A percentile compares a stretch with the other conserved stretches of the same genome.
Conservation (phyloP, 1,139 yeast species). For the Suhomyces ambrosiae region DNA sequence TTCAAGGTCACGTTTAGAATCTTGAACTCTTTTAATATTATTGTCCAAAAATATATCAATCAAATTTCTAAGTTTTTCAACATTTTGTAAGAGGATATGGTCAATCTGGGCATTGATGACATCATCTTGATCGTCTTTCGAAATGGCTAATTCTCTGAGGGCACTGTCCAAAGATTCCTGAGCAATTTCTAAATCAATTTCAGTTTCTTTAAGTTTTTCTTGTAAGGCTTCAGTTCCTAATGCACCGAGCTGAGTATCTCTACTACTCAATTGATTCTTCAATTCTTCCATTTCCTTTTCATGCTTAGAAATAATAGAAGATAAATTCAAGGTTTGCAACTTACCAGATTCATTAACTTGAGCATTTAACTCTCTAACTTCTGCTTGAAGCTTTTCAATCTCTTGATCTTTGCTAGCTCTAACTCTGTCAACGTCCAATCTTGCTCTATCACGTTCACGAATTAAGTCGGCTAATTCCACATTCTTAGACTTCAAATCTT, state of each 20-base stretch:
- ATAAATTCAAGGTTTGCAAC: slow-evolving; percentile 65
- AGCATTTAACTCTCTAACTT: slow-evolving; percentile 62
- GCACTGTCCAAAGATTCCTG: slow-evolving; percentile 82
- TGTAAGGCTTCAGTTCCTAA: slow-evolving; percentile 34
- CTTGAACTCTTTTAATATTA: slow-evolving; percentile 74
- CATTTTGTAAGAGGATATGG: slow-evolving; percentile 51
- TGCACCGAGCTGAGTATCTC: slow-evolving; percentile 16
- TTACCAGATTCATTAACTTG: slow-evolving; percentile 67
- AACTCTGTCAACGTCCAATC: slow-evolving; percentile 76
- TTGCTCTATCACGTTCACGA: slow-evolving; percentile 86
- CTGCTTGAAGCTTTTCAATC: slow-evolving; percentile 66
- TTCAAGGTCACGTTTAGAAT: slow-evolving; percentile 68
- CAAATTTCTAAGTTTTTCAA: slow-evolving; percentile 54
- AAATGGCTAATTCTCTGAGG: slow-evolving; percentile 56
- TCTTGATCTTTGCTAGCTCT: slow-evolving; percentile 69
- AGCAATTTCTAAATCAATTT: slow-evolving; percentile 76
- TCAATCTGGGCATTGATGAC: slow-evolving; percentile 64
- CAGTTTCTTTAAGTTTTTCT: slow-evolving; percentile 61
- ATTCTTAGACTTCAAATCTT: slow-evolving; percentile 82
- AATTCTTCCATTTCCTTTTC: slow-evolving; percentile 54
- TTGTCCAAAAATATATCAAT: slow-evolving; percentile 74
- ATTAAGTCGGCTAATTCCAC: slow-evolving; percentile 87
- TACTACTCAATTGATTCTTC: slow-evolving; percentile 36
- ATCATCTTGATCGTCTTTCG: slow-evolving; percentile 57
- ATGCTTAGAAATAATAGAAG: slow-evolving; percentile 64